Evolutionary conservation across 306 rosid genomes (phyloP).

Genomic region (Begonia masoniana): DNA sequence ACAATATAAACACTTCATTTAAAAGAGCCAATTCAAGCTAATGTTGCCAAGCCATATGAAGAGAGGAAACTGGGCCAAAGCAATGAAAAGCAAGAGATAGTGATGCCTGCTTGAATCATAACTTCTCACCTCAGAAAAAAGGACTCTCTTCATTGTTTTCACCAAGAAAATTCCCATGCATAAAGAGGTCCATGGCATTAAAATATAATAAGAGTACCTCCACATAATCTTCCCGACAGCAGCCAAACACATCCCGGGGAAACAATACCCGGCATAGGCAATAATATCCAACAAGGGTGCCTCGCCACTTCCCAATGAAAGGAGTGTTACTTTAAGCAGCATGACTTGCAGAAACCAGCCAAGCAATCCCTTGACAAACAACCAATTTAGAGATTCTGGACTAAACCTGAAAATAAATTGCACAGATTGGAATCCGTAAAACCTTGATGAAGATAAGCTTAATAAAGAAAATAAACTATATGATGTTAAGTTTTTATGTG

Average conservation of each 20-base stretch:
- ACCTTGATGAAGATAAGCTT: too few relatives aligned
- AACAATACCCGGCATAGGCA: slow-evolving; percentile 78
- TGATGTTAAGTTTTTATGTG: too few relatives aligned
- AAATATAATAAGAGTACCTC: slow-evolving; percentile 60
- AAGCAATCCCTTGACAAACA: slow-evolving; percentile 84
- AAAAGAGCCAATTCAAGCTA: slow-evolving; percentile 81
- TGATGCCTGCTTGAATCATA: slow-evolving; percentile 86
- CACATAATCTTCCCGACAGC: slow-evolving; percentile 54
- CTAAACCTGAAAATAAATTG: slow-evolving; percentile 50
- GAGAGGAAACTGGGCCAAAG: slow-evolving; percentile 83
- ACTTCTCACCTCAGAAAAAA: slow-evolving; percentile 80
- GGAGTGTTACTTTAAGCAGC: slow-evolving; percentile 57
- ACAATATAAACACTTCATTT: background rate
- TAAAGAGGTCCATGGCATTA: slow-evolving; percentile 85
- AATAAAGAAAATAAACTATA: too few relatives aligned
- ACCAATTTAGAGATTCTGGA: slow-evolving; percentile 88
- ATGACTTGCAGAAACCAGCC: slow-evolving; percentile 85
- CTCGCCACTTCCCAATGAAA: slow-evolving; percentile 81
- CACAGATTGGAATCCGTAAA: background rate
- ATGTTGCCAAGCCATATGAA: slow-evolving; percentile 92
- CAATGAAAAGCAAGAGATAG: slow-evolving; percentile 83
- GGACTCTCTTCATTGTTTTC: slow-evolving; percentile 92
- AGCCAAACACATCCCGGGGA: slow-evolving; percentile 78
- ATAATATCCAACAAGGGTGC: slow-evolving; percentile 75
- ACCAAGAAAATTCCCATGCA: slow-evolving; percentile 95